Evolutionary conservation across 441 rosid genomes (phyloP).

Genomic region (Bruguiera hainesii): DNA sequence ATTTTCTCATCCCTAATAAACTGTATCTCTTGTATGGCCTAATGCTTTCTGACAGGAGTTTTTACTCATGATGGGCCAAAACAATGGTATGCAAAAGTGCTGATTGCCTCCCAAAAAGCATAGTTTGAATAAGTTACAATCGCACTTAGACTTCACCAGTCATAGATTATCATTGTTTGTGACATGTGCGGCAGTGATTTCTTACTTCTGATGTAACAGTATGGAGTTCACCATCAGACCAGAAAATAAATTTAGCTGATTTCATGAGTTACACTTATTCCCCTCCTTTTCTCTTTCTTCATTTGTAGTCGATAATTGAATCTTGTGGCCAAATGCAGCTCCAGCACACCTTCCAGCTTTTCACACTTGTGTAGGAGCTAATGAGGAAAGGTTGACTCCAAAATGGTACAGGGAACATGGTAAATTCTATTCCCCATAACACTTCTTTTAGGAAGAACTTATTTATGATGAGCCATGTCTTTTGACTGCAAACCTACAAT

Average conservation of each 20-base stretch:
- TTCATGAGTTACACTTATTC: slow-evolving; percentile 1
- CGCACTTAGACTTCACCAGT: background rate
- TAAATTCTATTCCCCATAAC: slow-evolving; percentile 28
- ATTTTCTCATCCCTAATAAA: slow-evolving; percentile 12
- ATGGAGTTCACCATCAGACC: background rate
- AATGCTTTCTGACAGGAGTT: background rate
- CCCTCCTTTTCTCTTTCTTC: slow-evolving; percentile 4
- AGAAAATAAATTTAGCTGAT: background rate
- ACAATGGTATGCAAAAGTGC: background rate
- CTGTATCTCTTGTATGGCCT: slow-evolving; percentile 1
- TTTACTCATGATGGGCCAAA: background rate
- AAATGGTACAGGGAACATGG: slow-evolving; percentile 94
- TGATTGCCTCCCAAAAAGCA: background rate
- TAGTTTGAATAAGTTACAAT: too few species aligned
- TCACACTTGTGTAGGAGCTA: slow-evolving; percentile 90
- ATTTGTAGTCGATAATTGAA: slow-evolving; percentile 5
- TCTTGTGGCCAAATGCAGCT: slow-evolving; percentile 43
- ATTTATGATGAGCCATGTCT: too few species aligned
- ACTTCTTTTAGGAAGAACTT: background rate
- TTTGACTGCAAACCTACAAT: too few species aligned
- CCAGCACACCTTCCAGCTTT: slow-evolving; percentile 92
- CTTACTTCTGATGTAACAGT: background rate
- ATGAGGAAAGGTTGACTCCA: slow-evolving; percentile 79
- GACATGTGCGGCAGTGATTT: background rate
- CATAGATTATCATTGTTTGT: background rate